phyloP scores from a whole-genome alignment of 1,139 yeast species.

The Pichia sp. region DNA sequence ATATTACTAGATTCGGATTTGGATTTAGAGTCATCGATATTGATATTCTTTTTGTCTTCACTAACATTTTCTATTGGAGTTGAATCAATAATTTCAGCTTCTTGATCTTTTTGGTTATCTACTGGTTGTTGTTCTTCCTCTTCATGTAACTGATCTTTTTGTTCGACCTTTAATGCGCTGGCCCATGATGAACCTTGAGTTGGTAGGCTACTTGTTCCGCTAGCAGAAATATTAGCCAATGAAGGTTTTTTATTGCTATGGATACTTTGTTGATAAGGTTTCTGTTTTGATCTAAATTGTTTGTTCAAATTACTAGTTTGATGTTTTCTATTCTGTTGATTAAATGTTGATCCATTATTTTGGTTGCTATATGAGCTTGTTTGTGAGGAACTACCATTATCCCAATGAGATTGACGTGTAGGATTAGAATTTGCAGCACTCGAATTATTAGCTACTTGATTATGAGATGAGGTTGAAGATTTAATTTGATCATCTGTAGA shows the following conservation, averaged over 20 bases:
- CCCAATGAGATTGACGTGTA: constrained; percentile 13
- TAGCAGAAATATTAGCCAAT: constrained; percentile 1
- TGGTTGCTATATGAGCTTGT: not conserved
- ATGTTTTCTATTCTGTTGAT: constrained; percentile 5
- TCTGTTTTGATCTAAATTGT: constrained; percentile 8
- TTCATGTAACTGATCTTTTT: constrained; percentile 9
- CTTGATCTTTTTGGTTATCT: constrained; percentile 1
- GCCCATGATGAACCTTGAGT: constrained; percentile 28
- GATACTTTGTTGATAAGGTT: constrained; percentile 1
- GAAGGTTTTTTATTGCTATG: constrained; percentile 6
- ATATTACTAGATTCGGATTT: constrained; percentile 20
- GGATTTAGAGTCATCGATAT: not conserved
- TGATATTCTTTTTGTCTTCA: constrained; percentile 1
- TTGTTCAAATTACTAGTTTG: constrained; percentile 14
- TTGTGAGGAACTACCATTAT: constrained; percentile 1
- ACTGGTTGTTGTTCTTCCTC: constrained; percentile 2
- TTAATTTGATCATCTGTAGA: not conserved
- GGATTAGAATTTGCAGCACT: not conserved
- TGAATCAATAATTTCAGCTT: not conserved
- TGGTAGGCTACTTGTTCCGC: constrained; percentile 9
- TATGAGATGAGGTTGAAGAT: not conserved
- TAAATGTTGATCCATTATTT: not conserved
- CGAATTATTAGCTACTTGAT: not conserved
- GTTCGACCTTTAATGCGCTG: constrained; percentile 30
- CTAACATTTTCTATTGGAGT: not conserved